Percentiles rank a stretch among this genome's conserved stretches.
Evolutionary conservation across 202 grass and related monocot species (phyloP).

Genomic region (Panicum virgatum): DNA sequence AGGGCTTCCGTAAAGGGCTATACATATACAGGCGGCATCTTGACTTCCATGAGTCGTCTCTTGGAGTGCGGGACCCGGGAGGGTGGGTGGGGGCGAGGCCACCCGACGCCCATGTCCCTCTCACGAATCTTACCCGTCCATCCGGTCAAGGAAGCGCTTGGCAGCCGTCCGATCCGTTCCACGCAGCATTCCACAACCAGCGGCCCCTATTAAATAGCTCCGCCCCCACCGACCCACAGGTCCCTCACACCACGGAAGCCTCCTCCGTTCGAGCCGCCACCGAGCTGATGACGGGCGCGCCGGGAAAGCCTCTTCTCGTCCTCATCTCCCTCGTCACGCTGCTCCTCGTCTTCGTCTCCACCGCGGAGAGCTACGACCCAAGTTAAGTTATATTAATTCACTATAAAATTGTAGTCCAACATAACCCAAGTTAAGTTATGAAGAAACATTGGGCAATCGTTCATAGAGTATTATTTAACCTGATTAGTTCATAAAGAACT

Average conservation of each 20-base stretch:
- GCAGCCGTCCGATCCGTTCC: background rate
- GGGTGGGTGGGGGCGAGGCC: no score
- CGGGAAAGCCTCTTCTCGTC: background rate
- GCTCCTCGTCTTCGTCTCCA: background rate
- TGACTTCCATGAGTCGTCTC: background rate
- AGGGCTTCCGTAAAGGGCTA: no score
- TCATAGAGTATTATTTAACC: no score
- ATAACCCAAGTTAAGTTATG: no score
- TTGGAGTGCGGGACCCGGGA: no score
- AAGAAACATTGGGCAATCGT: no score
- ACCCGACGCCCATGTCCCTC: background rate
- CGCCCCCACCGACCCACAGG: background rate
- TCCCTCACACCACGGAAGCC: background rate
- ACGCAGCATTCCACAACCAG: background rate
- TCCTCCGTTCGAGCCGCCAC: background rate
- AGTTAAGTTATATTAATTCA: no score
- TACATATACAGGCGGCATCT: no score
- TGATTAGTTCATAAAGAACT: no score
- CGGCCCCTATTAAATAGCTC: background rate
- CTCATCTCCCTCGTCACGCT: background rate
- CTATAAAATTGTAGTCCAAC: no score
- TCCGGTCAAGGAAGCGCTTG: background rate
- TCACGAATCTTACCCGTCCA: background rate
- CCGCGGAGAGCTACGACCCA: conserved; percentile 21
- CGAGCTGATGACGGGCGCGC: background rate